Evolutionary conservation across 1,139 yeast species (phyloP), one percentile per base, ranked within the genome.

Genomic region (Pichia sp.): DNA sequence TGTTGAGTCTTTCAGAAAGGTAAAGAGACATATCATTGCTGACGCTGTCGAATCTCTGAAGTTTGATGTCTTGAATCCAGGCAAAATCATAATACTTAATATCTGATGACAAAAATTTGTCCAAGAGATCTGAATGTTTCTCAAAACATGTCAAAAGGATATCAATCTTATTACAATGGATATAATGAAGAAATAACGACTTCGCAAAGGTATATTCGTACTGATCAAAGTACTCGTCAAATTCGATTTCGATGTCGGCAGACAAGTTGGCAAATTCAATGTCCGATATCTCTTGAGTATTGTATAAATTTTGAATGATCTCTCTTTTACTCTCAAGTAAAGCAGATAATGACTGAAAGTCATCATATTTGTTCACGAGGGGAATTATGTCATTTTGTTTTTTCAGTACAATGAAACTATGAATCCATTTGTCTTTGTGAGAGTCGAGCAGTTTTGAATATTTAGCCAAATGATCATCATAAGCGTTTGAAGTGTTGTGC

Each of bases 181-280:
- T 72, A 61, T 82, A 85, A 68, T 80, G 79, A 47, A 77, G 77
- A 68, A 84, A 90, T 42, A 90, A 73, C 1, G 80, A 78, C 8
- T 76, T 67, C 0, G 96, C 95, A 75, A 90, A 90, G 1, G 71
- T 76, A 62, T 85, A 85, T 1, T 85, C 88, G 69, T 80, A 88
- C 49, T 75, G 75, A 30, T 78, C 78, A 64, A 90, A 81, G 65
- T 80, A 87, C 43, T 72, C 70, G 38, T 74, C 74, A 58, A 86
- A 81, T 54, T 73, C 73, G 6, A 47, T 8, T 11, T 60, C 58
- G 29, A 62, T 34, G 26, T 72, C 75, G 59, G 78, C 71, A 7
- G 45, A 43, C 10, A 46, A 38, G 45, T 49, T 47, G 13, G 54
- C 23, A 5, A 48, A 54, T 8, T 57, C 58, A 10, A 57, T 45